Evolutionary conservation across 257 asterid species (phyloP).

Genomic region (Lycium barbarum): DNA sequence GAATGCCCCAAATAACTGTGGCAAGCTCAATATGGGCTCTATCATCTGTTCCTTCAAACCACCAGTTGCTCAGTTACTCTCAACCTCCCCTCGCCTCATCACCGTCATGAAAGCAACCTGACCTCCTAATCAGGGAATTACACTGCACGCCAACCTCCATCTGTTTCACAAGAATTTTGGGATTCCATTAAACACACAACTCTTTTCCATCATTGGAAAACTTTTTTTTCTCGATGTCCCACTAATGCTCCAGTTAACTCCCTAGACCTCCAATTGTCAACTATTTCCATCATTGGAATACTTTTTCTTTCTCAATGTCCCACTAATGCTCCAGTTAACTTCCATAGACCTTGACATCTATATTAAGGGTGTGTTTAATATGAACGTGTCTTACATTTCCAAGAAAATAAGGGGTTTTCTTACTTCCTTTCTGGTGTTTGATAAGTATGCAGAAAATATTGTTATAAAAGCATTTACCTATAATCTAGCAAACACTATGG

Average conservation of each 20-base stretch:
- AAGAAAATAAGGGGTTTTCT: neutral
- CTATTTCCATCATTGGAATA: neutral
- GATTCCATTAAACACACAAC: neutral
- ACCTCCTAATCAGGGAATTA: neutral
- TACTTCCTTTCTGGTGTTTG: neutral
- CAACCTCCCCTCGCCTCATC: neutral
- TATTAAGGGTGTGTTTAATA: neutral
- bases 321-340: neutral
- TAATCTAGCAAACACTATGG: neutral
- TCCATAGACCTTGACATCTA: neutral
- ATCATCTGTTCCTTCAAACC: neutral
- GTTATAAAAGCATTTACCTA: neutral
- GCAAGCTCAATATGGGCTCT: neutral
- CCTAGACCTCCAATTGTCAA: neutral
- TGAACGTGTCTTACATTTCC: neutral
- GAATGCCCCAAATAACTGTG: neutral
- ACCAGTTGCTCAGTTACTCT: neutral
- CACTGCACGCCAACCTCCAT: constrained; percentile 6
- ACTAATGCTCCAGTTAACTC: neutral
- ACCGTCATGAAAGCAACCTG: neutral
- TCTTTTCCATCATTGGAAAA: neutral
- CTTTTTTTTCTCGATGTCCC: neutral
- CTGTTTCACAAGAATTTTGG: neutral
- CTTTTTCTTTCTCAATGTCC: neutral
- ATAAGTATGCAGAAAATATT: neutral